Evolutionary conservation across 2,329 filamentous ascomycete genomes (phyloP), one percentile per base, ranked within the genome.

Genomic region (Colletotrichum sp.): DNA sequence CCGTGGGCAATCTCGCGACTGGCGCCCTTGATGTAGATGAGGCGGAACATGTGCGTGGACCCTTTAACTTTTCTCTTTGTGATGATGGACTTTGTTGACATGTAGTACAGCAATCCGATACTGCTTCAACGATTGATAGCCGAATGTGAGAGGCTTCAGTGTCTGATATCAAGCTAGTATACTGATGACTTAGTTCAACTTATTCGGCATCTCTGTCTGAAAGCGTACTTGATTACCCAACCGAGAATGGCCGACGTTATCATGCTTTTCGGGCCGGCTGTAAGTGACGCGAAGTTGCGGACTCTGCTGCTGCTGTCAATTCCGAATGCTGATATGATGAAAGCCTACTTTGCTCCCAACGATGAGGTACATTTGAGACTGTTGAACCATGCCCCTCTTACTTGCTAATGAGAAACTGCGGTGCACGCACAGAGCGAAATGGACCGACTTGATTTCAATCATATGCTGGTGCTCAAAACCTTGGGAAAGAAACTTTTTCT

Each of bases 291-390:
- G 13, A 55, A 25, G n/a, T 22, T n/a, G 48, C 1, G n/a, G 18
- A 15, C 22, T 55, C n/a, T n/a, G 9, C 48, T 55, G 15, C 36
- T 39, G 15, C 15, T 39, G 15, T 18, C 15, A 39, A 39, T 39
- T 8, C 15, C 36, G 36, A 39, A 39, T 39, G 15, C 36, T 39
- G 36, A 55, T 12, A 13, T 36, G 18, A 6, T 25, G 9, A 18
- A 13, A 66, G 64, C 64, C 6, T 78, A 85, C 66, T 80, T 77
- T 13, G 83, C 83, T 25, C 84, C 84, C 30, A 85, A 86, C 32
- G 84, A 86, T 34, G 83, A 86, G 39, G 34, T 32, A 16, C 10
- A 55, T 13, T n/a, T 25, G 10, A 25, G 18, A n/a, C 22, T 25
- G 13, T 12, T 55, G n/a, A 39, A 39, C 7, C 36, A 39, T 8